phyloP scores from a whole-genome alignment of 1,284 basidiomycete genomes.

The Cystobasidium sp. region DNA sequence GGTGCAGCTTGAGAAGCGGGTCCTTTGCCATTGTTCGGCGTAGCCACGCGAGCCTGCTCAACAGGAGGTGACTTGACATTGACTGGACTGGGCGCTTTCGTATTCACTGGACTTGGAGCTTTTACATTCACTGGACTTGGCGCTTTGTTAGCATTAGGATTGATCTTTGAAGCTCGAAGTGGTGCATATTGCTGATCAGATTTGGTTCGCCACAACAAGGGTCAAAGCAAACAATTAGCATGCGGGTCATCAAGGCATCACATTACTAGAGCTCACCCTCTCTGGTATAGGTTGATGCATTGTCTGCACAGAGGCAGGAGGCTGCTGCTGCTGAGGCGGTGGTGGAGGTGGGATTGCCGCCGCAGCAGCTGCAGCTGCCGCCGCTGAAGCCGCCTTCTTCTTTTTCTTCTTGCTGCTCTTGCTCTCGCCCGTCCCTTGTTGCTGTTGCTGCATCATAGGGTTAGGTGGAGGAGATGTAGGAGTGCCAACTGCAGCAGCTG shows the following conservation, averaged over 20 bases:
- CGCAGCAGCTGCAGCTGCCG: conserved; percentile 56
- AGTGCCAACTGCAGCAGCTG: background rate
- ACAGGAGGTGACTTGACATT: background rate
- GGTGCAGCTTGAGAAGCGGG: conserved; percentile 6
- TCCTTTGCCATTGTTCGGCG: conserved; percentile 21
- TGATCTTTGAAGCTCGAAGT: conserved; percentile 2
- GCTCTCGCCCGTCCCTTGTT: conserved; percentile 37
- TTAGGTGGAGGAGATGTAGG: conserved; percentile 11
- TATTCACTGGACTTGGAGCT: conserved; percentile 3
- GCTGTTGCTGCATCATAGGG: conserved; percentile 6
- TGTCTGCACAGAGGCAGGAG: background rate
- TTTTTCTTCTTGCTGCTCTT: conserved; percentile 60
- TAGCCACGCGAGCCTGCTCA: conserved; percentile 1
- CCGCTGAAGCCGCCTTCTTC: conserved; percentile 60
- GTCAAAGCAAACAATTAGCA: background rate
- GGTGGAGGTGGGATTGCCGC: conserved; percentile 54
- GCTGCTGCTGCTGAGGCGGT: conserved; percentile 44
- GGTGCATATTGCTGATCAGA: conserved; percentile 11
- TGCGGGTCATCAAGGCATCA: background rate
- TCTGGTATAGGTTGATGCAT: conserved; percentile 6
- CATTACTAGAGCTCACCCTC: background rate
- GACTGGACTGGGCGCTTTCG: conserved; percentile 29
- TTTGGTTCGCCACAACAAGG: conserved; percentile 6
- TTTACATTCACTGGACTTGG: conserved; percentile 13
- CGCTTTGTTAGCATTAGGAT: conserved; percentile 16